Base-by-base conservation (phyloP, 2,329 filamentous ascomycete species). In the Lizonia empirigonia region DNA sequence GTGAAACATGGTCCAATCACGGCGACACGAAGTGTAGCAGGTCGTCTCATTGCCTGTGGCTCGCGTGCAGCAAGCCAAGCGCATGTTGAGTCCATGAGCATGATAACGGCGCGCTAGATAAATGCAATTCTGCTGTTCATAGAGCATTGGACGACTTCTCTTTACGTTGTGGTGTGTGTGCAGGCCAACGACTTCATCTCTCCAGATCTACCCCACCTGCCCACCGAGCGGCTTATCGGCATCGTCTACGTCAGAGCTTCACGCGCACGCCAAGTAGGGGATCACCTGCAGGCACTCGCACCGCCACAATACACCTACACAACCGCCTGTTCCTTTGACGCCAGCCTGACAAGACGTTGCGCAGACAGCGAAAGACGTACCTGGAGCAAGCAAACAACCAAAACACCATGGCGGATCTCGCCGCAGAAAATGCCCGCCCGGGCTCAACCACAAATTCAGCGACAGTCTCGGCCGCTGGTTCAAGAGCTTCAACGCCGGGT, bases 401-500 rank as follows among this genome's bases (percentile, higher is more conserved):
- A 49, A 13, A 24, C 49, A 47, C 37, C 64, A 70, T 71, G 68
- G 67, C 70, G 56, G 68, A 71, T 48, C 56, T 65, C 44, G 59
- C 66, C 34, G 59, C 69, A 37, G 57, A 64, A 20, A 67, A 62
- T 35, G 60, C 65, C 55, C 51, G 54, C 32, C 59, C 59, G 44
- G 59, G 63, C 42, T 52, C 49, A 6, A 47, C 27, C 27, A 62
- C 67, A 37, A 56, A 52, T 44, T 72, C 71, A 23, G 65, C 67
- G 41, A 54, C 63, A 53, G 64, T 58, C 55, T 74, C 71, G 8
- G 66, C 56, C 49, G 67, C 68, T n/a, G 57, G 66, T 19, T 75
- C 73, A 50, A 60, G 70, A 50, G 68, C 71, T 18, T 51, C 70
- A 16, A 73, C 69, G 34, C 70, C 72, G 15, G 67, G 63, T 53